phyloP scores from a whole-genome alignment of 441 rosid genomes.

The Pelargonium cotyledonis region DNA sequence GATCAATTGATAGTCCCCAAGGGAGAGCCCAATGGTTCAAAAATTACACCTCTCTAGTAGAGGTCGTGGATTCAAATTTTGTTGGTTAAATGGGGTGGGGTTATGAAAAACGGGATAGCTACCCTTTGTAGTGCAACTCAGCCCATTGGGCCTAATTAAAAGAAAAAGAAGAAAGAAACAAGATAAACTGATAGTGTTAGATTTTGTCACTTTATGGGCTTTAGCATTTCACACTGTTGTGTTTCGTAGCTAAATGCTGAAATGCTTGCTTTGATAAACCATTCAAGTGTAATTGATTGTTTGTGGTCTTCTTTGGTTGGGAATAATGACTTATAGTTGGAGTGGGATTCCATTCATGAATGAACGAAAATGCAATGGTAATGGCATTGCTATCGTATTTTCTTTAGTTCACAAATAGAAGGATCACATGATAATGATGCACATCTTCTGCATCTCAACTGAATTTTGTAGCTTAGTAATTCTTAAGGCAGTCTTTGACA shows the following conservation, averaged over 20 bases:
- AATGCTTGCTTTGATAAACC: too few relatives aligned
- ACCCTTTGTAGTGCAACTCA: too few relatives aligned
- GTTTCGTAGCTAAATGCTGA: not conserved
- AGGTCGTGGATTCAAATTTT: too few relatives aligned
- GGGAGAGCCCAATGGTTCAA: too few relatives aligned
- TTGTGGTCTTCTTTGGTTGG: not conserved
- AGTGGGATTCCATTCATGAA: not conserved
- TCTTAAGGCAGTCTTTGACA: not conserved
- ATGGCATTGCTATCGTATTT: not conserved
- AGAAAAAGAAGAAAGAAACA: too few relatives aligned
- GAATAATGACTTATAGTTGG: not conserved
- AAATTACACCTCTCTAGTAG: too few relatives aligned
- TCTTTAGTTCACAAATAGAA: not conserved
- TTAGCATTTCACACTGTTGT: not conserved
- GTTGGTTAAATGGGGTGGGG: too few relatives aligned
- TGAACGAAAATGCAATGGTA: not conserved
- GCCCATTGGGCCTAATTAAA: too few relatives aligned
- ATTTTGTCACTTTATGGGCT: not conserved
- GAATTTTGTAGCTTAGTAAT: not conserved
- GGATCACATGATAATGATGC: not conserved
- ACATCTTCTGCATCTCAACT: not conserved
- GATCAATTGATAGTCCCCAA: too few relatives aligned
- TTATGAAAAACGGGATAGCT: too few relatives aligned
- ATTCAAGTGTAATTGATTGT: too few relatives aligned
- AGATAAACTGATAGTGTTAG: not conserved